Conservation (phyloP, 148 eudicot species). For the Vaccinium vitisidaea region DNA sequence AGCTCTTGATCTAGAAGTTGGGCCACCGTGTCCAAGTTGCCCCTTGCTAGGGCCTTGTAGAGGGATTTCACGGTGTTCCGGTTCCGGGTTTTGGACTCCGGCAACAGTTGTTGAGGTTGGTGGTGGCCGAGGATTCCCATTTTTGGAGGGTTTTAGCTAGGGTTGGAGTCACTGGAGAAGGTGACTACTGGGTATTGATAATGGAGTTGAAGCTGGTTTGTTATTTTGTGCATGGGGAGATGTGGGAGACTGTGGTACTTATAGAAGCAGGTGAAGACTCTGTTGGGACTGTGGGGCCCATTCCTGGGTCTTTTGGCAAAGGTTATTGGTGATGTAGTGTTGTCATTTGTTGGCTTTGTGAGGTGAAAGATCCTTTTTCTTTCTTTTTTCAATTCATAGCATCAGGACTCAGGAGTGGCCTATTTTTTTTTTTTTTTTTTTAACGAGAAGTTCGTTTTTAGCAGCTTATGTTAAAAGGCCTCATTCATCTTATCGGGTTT, state of each 20-base stretch:
- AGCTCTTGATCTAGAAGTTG: constrained; percentile 5
- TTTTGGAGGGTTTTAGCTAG: not conserved
- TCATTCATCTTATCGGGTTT: too few species aligned
- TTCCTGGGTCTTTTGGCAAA: not conserved
- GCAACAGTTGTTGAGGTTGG: not conserved
- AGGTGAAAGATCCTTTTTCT: too few species aligned
- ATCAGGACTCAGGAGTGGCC: too few species aligned
- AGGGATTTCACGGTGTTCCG: not conserved
- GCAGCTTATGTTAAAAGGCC: too few species aligned
- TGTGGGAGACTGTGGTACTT: not conserved
- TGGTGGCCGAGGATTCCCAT: constrained; percentile 3
- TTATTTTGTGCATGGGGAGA: not conserved
- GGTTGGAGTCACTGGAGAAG: constrained; percentile 1
- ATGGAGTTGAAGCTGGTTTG: not conserved
- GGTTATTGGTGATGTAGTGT: not conserved
- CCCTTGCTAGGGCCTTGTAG: constrained; percentile 7
- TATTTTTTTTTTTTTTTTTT: too few species aligned
- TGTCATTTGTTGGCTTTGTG: not conserved
- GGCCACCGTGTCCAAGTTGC: not conserved
- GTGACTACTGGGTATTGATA: not conserved
- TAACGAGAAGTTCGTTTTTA: too few species aligned
- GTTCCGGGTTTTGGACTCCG: not conserved
- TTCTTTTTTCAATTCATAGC: too few species aligned
- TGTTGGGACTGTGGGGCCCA: not conserved
- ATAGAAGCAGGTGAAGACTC: not conserved